Evolutionary conservation across 192 early-diverging fungal genomes (phyloP).

Genomic region (Phlyctochytrium planicorne): DNA sequence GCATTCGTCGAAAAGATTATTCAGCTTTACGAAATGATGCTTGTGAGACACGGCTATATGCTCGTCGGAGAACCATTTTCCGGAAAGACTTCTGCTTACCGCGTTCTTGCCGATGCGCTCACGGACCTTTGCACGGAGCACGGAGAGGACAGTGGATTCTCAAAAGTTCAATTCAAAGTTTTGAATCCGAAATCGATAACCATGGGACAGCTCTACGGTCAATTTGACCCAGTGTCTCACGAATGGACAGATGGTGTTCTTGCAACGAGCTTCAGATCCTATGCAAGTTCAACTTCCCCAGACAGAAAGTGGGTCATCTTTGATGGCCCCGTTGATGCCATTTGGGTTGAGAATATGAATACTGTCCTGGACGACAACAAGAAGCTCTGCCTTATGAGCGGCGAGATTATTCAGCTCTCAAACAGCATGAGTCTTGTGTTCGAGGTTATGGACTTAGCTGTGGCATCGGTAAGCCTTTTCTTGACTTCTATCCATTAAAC

Average conservation of each 20-base stretch:
- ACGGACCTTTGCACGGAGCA: slow-evolving; percentile 38
- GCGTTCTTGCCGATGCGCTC: slow-evolving; percentile 57
- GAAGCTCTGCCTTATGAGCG: slow-evolving; percentile 63
- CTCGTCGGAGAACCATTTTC: slow-evolving; percentile 61
- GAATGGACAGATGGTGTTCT: slow-evolving; percentile 67
- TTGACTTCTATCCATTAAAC: slow-evolving; percentile 12
- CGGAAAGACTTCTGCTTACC: slow-evolving; percentile 60
- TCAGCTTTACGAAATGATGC: slow-evolving; percentile 67
- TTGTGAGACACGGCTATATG: slow-evolving; percentile 66
- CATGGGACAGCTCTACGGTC: slow-evolving; percentile 63
- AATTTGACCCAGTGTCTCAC: slow-evolving; percentile 61
- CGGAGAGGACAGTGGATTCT: slow-evolving; percentile 45
- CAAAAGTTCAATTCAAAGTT: slow-evolving; percentile 52
- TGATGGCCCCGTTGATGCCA: slow-evolving; percentile 64
- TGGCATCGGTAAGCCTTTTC: slow-evolving; percentile 53
- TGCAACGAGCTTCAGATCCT: slow-evolving; percentile 52
- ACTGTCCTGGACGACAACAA: slow-evolving; percentile 67
- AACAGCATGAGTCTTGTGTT: slow-evolving; percentile 68
- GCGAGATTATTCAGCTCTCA: slow-evolving; percentile 64
- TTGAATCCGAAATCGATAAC: slow-evolving; percentile 64
- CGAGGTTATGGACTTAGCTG: slow-evolving; percentile 66
- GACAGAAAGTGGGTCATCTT: slow-evolving; percentile 68
- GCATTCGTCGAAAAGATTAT: slow-evolving; percentile 64
- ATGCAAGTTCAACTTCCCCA: slow-evolving; percentile 48
- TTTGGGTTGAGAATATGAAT: slow-evolving; percentile 70